Evolutionary conservation across 768 basidiomycete species (phyloP).

Genomic region (Trametes coccinea): DNA sequence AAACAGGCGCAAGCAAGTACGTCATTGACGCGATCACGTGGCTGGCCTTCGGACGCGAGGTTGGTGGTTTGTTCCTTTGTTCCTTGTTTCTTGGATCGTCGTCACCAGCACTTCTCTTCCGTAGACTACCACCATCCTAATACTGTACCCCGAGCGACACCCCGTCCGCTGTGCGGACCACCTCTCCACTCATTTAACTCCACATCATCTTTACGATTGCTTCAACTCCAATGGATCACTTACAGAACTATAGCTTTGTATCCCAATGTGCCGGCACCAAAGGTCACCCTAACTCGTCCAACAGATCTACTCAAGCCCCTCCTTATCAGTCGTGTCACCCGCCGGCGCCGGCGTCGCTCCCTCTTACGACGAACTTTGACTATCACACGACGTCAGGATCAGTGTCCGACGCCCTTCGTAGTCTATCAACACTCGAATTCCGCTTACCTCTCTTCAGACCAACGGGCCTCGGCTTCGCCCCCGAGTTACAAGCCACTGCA

Average conservation of each 20-base stretch:
- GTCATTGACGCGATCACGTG: constrained; percentile 7
- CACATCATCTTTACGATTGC: neutral
- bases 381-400: neutral
- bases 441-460: constrained; percentile 12
- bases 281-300: constrained; percentile 9
- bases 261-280: neutral
- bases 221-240: constrained; percentile 22
- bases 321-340: constrained; percentile 11
- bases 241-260: constrained; percentile 26
- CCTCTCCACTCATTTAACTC: neutral
- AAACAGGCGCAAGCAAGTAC: neutral
- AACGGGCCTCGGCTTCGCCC: neutral
- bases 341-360: constrained; percentile 24
- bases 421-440: constrained; percentile 1
- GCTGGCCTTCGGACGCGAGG: neutral
- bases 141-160: neutral
- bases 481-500: constrained; percentile 18
- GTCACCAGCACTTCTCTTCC: neutral
- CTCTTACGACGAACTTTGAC: neutral
- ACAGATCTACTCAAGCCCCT: constrained; percentile 8
- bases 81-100: neutral
- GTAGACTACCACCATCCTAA: neutral
- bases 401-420: neutral
- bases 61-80: constrained; percentile 4
- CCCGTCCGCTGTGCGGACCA: constrained; percentile 12